Base-by-base conservation (phyloP, 176 grass and related monocot genomes). In the Bromus sterilis region DNA sequence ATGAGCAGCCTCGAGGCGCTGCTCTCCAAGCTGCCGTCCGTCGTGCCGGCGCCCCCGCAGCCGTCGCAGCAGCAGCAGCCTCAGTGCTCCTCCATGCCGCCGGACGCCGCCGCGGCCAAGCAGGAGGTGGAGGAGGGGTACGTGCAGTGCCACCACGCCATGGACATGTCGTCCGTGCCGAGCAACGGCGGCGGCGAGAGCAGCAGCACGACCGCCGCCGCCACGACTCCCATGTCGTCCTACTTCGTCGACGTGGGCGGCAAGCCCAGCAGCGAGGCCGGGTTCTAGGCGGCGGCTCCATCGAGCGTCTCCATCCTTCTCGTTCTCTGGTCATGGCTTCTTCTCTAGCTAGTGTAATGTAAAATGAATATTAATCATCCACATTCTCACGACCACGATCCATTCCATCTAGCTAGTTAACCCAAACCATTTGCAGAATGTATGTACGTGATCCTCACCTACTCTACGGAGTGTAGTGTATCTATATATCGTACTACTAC, bases 1-100 rank as follows among this genome's bases (percentile, higher is more conserved):
- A 99, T 99, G 97, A 99, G 97, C 89, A 96, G 97, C 80, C 93
- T 99, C 30, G 97, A 99, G 79, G 93, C 97, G 25, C 87, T 99
- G 79, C 93, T 99, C 40, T 93, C 97, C 51, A 99, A 95, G 86
- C 97, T 99, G 11, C 93, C 96, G 1, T 95, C 96, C 0, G 96
- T 99, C 31, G 86, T 90, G 34, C 86, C 91, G 10, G 61, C 64
- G 0, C 24, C 85, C 9, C 26, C 8, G 30, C 61, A 23, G 14
- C 74, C 42, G 20, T 21, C 10, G 35, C 34, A 23, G 36, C 13
- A 40, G 9, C 39, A 64, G 39, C n/a, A n/a, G n/a, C n/a, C n/a
- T n/a, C n/a, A n/a, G n/a, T n/a, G n/a, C n/a, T n/a, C n/a, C n/a
- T 43, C 82, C 63, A 29, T 46, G 74, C 13, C 71, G 1, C 30